These are phyloP conservation scores for Pyrenophora seminiperda DNA, from an alignment of 2,329 filamentous ascomycete genomes.

Conservation along the genomic window DNA sequence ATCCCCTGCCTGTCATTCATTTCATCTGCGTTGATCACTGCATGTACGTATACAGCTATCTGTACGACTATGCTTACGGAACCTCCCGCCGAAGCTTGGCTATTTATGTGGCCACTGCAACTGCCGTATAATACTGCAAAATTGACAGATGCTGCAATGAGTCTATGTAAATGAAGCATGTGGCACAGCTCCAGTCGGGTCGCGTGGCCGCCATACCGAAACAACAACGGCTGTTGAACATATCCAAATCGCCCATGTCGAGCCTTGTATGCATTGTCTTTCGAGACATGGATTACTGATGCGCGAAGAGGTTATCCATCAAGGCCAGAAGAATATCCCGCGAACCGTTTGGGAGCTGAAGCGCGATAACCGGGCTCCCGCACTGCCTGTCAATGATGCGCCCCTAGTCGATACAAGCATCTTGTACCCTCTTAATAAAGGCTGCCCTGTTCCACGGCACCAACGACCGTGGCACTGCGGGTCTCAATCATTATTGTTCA, in stretches of 20 bases:
- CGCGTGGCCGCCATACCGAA: conserved; percentile 25
- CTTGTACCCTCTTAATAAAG: not conserved
- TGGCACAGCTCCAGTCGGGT: conserved; percentile 30
- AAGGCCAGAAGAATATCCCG: conserved; percentile 8
- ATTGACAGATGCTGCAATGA: conserved; percentile 8
- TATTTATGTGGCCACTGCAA: conserved; percentile 19
- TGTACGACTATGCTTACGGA: not conserved
- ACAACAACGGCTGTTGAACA: not conserved
- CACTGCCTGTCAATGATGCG: conserved; percentile 7
- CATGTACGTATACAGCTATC: not conserved
- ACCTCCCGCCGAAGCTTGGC: conserved; percentile 10
- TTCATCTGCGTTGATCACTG: not conserved
- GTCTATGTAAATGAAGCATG: conserved; percentile 19
- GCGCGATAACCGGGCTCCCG: conserved; percentile 17
- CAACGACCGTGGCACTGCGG: too few species aligned
- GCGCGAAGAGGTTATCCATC: conserved; percentile 5
- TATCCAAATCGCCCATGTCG: conserved; percentile 9
- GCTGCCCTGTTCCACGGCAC: too few species aligned
- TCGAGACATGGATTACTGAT: conserved; percentile 22
- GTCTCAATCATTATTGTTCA: conserved; percentile 3
- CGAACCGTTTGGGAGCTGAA: conserved; percentile 17
- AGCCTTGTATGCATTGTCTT: conserved; percentile 21
- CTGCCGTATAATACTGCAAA: conserved; percentile 5
- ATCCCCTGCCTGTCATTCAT: conserved; percentile 20
- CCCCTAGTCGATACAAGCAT: conserved; percentile 10